Evolutionary conservation across 352 stramenopile species (phyloP), one percentile per base, ranked within the genome.

Genomic region (Phytophthora lateralis): DNA sequence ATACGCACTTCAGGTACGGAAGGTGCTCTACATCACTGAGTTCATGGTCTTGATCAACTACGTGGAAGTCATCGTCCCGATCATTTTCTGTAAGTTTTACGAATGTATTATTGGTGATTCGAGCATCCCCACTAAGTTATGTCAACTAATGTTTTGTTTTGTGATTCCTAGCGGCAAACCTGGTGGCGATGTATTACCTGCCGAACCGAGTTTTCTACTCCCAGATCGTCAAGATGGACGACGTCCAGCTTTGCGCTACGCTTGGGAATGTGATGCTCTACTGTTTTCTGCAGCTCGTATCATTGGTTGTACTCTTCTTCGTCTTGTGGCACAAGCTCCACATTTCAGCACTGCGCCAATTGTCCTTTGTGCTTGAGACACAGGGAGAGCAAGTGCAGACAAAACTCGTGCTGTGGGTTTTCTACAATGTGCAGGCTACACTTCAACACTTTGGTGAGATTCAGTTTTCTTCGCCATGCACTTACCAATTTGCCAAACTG

Each of bases 31-130:
- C 32, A 60, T 79, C 43, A 72, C 76, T 1, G 73, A 82, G 62
- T 85, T 78, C 11, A 29, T 82, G 17, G 18, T 82, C 27, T 52
- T 82, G 41, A 59, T 75, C 26, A 76, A 85, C 50, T 80, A 71
- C 27, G 59, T 74, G 2, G 70, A 82, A 41, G 67, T 78, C 7
- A 57, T 75, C 21, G 63, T 85, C n/a, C 71, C 76, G 6, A 11
- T 73, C 7, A 70, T 85, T 30, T 80, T 80, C 51, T 61, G 73
- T 80, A 56, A 59, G 66, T 71, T 54, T 50, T 12, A 29, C 34
- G 14, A n/a, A 18, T 3, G 3, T 11, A 38, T n/a, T 39, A 18
- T 39, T n/a, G 7, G 14, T 15, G 34, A 17, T 17, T n/a, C n/a
- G n/a, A n/a, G n/a, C n/a, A 29, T 29, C 6, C 26, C 14, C 4